A percentile compares a stretch with the other conserved stretches of the same genome.
Evolutionary conservation across 2,329 filamentous ascomycete genomes (phyloP).

Genomic region (Cercospora nicotianae): DNA sequence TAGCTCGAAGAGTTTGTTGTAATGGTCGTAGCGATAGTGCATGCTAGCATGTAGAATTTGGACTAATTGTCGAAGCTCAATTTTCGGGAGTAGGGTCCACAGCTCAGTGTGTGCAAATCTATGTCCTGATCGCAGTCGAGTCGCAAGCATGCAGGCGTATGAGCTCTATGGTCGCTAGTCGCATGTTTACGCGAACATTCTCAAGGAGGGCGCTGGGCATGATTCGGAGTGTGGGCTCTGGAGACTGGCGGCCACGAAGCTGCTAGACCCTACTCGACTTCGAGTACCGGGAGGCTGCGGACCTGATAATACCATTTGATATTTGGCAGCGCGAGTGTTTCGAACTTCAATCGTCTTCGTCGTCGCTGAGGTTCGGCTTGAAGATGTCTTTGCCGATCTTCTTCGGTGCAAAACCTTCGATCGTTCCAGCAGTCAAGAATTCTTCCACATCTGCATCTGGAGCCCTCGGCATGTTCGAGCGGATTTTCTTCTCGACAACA

Average conservation of each 20-base stretch:
- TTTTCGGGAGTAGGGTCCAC: neutral
- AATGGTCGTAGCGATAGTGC: neutral
- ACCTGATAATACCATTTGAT: neutral
- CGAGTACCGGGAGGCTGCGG: neutral
- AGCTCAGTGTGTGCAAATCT: neutral
- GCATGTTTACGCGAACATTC: neutral
- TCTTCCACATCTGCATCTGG: constrained; percentile 15
- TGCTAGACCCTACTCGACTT: neutral
- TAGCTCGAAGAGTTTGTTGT: neutral
- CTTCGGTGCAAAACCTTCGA: constrained; percentile 37
- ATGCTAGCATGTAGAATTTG: neutral
- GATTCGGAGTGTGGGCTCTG: neutral
- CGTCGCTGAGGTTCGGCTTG: constrained; percentile 1
- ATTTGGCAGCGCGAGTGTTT: neutral
- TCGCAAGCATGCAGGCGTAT: neutral
- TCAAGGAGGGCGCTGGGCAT: neutral
- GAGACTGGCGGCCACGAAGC: neutral
- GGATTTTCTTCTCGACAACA: constrained; percentile 38
- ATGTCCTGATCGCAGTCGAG: neutral
- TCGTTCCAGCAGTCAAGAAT: constrained; percentile 17
- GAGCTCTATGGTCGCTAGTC: neutral
- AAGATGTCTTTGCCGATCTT: constrained; percentile 13
- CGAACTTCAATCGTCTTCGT: constrained; percentile 12
- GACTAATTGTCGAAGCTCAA: neutral
- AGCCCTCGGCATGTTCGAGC: constrained; percentile 17